phyloP scores from a whole-genome alignment of 805 yeast species.

The Hanseniaspora taiwanica region DNA sequence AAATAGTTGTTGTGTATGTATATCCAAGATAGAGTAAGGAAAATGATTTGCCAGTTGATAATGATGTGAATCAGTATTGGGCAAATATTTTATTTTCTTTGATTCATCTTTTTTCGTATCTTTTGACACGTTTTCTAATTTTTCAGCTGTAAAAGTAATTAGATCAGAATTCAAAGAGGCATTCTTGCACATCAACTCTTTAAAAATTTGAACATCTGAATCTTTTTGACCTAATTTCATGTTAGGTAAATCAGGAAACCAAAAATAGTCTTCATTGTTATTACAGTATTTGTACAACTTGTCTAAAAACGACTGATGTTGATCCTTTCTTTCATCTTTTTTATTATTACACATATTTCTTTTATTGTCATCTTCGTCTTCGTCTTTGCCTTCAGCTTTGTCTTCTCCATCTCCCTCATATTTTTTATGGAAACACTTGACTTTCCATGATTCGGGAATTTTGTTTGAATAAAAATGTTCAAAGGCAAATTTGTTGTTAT shows the following conservation, averaged over 20 bases:
- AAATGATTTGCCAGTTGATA: slow-evolving; percentile 5
- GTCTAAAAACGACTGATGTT: slow-evolving; percentile 3
- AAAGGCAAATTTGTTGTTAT: slow-evolving; percentile 18
- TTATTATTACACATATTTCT: slow-evolving; percentile 6
- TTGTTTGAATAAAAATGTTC: slow-evolving; percentile 16
- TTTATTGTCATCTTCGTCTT: background rate
- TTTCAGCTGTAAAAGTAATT: too few relatives aligned
- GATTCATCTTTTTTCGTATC: too few relatives aligned
- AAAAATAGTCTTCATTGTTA: slow-evolving; percentile 18
- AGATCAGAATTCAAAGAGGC: too few relatives aligned
- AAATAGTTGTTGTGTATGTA: slow-evolving; percentile 66
- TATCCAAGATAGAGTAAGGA: slow-evolving; percentile 41
- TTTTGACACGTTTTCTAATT: too few relatives aligned
- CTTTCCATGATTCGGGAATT: slow-evolving; percentile 4
- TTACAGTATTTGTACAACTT: slow-evolving; percentile 10
- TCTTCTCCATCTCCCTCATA: slow-evolving; percentile 1
- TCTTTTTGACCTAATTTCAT: slow-evolving; percentile 16
- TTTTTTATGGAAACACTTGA: background rate
- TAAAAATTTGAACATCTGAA: slow-evolving; percentile 19
- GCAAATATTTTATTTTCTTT: slow-evolving; percentile 1
- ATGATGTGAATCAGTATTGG: slow-evolving; percentile 2
- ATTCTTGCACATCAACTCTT: slow-evolving; percentile 18
- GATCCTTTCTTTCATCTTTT: slow-evolving; percentile 9
- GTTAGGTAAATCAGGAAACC: slow-evolving; percentile 25
- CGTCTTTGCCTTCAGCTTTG: background rate